Conservation (phyloP, 148 eudicot species). For the Vaccinium macrocarpon region DNA sequence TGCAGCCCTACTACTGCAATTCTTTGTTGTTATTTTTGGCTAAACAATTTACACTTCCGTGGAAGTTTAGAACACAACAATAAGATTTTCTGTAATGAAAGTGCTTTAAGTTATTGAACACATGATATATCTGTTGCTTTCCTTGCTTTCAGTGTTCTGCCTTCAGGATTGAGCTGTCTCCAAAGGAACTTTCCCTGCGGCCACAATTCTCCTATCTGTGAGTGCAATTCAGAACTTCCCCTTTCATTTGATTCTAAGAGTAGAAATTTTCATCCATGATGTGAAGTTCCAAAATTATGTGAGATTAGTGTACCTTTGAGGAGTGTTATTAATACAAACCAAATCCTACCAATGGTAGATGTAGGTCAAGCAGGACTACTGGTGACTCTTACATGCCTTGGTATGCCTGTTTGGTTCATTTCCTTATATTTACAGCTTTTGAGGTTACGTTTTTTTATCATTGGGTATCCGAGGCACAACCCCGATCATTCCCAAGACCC, state of each 20-base stretch:
- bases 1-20: not conserved
- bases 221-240: constrained; percentile 15
- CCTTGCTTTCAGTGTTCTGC: constrained; percentile 26
- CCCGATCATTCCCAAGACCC: not conserved
- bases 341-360: not conserved
- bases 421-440: not conserved
- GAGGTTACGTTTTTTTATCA: not conserved
- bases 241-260: not conserved
- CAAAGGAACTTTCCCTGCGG: constrained; percentile 39
- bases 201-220: constrained; percentile 37
- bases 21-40: not conserved
- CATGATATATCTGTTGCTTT: not conserved
- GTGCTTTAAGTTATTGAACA: not conserved
- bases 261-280: not conserved
- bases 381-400: not conserved
- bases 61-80: not conserved
- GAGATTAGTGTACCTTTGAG: not conserved
- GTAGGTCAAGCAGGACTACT: not conserved
- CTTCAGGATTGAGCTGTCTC: constrained; percentile 42
- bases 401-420: not conserved
- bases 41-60: not conserved
- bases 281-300: not conserved
- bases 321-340: not conserved
- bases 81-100: not conserved
- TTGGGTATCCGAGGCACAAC: not conserved